These are phyloP conservation scores for Vitis rupestris DNA, from an alignment of 164 flowering plant genomes.

Conservation along the genomic window DNA sequence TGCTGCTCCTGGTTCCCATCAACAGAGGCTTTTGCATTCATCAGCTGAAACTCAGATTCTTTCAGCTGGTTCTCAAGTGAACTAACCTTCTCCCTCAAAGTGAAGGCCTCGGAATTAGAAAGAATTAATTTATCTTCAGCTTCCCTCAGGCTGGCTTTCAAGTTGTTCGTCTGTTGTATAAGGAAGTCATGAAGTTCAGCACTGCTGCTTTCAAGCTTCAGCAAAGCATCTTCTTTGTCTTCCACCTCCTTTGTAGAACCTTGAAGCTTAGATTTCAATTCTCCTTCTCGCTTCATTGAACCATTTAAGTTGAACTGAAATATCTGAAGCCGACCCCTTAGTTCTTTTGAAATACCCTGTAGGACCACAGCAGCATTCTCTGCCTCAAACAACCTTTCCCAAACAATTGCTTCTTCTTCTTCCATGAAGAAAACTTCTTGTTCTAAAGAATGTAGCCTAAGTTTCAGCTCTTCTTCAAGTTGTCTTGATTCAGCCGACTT, in stretches of 20 bases:
- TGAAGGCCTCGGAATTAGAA: conserved; percentile 38
- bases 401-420: conserved; percentile 43
- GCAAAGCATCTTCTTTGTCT: conserved; percentile 29
- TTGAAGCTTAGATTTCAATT: conserved; percentile 45
- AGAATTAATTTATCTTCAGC: conserved; percentile 36
- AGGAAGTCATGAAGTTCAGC: conserved; percentile 26
- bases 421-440: conserved; percentile 50
- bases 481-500: conserved; percentile 55
- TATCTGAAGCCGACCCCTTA: conserved; percentile 50
- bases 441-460: conserved; percentile 40
- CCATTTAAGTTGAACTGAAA: conserved; percentile 56
- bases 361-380: conserved; percentile 64
- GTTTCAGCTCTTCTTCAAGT: conserved; percentile 55
- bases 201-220: conserved; percentile 27
- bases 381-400: conserved; percentile 57
- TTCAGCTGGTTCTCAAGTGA: conserved; percentile 44
- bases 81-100: conserved; percentile 38
- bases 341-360: conserved; percentile 59
- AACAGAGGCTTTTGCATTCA: conserved; percentile 24
- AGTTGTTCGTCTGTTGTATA: conserved; percentile 19
- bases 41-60: conserved; percentile 32
- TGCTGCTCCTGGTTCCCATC: conserved; percentile 33
- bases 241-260: conserved; percentile 26
- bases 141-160: conserved; percentile 34
- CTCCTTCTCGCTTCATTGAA: conserved; percentile 48